Percentiles rank a stretch among this genome's conserved stretches.
Conservation (phyloP, 768 basidiomycete species). For the Pleurotus tuoliensis region DNA sequence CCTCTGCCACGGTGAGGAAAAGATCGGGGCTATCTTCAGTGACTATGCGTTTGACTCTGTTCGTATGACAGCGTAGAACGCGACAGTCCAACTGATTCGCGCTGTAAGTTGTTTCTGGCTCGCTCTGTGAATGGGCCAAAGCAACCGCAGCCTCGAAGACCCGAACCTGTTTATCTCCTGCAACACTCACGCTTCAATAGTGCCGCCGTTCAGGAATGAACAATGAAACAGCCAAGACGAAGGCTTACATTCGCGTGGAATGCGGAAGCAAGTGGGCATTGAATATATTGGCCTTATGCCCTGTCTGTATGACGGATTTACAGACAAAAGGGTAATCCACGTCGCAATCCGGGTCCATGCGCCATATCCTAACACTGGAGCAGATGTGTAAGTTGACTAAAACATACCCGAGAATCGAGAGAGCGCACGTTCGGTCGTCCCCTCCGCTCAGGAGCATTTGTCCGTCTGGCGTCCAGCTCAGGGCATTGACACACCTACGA, state of each 20-base stretch:
- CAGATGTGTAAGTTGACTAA: not conserved
- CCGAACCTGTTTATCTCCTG: slow-evolving; percentile 71
- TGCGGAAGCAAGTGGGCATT: slow-evolving; percentile 75
- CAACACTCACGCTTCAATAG: slow-evolving; percentile 57
- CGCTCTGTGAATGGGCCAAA: slow-evolving; percentile 23
- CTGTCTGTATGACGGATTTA: slow-evolving; percentile 68
- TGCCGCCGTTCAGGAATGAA: not conserved
- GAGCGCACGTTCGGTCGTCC: slow-evolving; percentile 65
- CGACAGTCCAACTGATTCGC: slow-evolving; percentile 45
- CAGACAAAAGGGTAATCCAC: slow-evolving; percentile 64
- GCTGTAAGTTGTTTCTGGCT: slow-evolving; percentile 42
- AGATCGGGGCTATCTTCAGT: slow-evolving; percentile 75
- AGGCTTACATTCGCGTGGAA: slow-evolving; percentile 70
- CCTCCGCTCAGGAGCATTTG: slow-evolving; percentile 65
- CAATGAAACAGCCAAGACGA: slow-evolving; percentile 12
- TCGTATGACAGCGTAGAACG: slow-evolving; percentile 64
- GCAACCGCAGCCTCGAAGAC: slow-evolving; percentile 52
- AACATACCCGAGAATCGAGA: not conserved
- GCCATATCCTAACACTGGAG: slow-evolving; percentile 74
- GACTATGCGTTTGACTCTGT: slow-evolving; percentile 73
- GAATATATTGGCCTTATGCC: slow-evolving; percentile 84
- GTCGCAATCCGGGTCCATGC: slow-evolving; percentile 45
- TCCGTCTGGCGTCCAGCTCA: slow-evolving; percentile 70
- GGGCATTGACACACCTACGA: slow-evolving; percentile 69
- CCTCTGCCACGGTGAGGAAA: slow-evolving; percentile 81